Evolutionary conservation across 2,329 filamentous ascomycete species (phyloP), one percentile per base, ranked within the genome.

Genomic region (Alternaria gansuensis): DNA sequence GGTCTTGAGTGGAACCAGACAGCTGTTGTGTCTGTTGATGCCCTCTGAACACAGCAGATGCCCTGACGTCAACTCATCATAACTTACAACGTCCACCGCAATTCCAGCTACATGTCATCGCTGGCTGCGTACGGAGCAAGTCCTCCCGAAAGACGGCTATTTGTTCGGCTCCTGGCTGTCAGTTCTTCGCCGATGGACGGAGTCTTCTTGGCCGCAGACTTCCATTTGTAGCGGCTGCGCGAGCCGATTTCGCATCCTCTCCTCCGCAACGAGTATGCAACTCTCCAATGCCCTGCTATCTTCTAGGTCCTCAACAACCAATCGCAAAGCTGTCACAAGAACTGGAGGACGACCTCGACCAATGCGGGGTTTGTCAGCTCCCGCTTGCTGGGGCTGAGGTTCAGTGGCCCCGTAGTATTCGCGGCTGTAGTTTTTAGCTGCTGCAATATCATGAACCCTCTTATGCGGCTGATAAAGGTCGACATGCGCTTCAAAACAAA

Each of bases 351-450:
- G 41, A 55, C 34, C 23, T 51, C 36, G 40, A 24, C 31, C 49
- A 23, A 52, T 54, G 62, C 63, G 64, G 62, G 51, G 64, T 67
- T 66, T 62, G 63, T 68, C 66, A 68, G 67, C 65, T 54, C 54
- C 44, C 28, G 24, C 17, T 34, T 34, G 21, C 37, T 24, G 37
- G 37, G 17, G 51, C 24, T 52, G 31, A 44, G 33, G 53, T 51
- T 37, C 55, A 45, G 31, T 44, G 41, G 37, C 37, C 46, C 36
- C 43, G 39, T 54, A 43, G 24, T 21, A 45, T 39, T 51, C 39
- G 11, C 40, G 23, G 26, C 28, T 39, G 50, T 48, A 43, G 29
- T 23, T 34, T 31, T 43, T 14, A 28, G n/a, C 26, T 51, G 21
- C 33, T 37, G 45, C 33, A 29, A 40, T 14, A 9, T 46, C 10